Percentiles rank a stretch among this genome's conserved stretches.
Evolutionary conservation across 2,329 filamentous ascomycete genomes (phyloP).

Genomic region (Endocalyx cinctus): DNA sequence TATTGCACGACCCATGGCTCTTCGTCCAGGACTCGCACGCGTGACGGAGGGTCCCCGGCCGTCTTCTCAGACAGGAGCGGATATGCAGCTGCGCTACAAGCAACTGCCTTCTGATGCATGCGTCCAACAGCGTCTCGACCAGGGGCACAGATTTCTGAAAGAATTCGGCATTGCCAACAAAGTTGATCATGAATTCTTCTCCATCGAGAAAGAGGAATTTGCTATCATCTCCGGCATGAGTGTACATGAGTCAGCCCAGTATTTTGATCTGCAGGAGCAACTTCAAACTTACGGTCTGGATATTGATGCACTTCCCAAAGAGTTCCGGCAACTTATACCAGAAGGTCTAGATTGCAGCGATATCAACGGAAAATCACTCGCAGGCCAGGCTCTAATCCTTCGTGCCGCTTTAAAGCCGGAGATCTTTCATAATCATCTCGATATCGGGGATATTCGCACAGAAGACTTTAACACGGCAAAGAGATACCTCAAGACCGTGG

Average conservation of each 20-base stretch:
- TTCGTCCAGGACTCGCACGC: slow-evolving; percentile 27
- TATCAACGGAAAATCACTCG: slow-evolving; percentile 6
- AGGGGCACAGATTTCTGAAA: slow-evolving; percentile 26
- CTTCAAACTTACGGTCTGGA: slow-evolving; percentile 25
- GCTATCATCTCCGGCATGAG: slow-evolving; percentile 24
- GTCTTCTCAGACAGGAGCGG: slow-evolving; percentile 24
- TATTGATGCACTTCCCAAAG: slow-evolving; percentile 9
- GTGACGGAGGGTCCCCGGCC: slow-evolving; percentile 29
- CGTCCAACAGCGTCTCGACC: slow-evolving; percentile 29
- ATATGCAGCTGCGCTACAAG: slow-evolving; percentile 28
- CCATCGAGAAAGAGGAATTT: slow-evolving; percentile 13
- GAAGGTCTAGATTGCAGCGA: slow-evolving; percentile 4
- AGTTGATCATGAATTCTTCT: slow-evolving; percentile 19
- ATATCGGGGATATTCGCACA: too few species aligned
- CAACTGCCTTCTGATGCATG: slow-evolving; percentile 30
- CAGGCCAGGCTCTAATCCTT: slow-evolving; percentile 4
- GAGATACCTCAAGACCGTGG: too few species aligned
- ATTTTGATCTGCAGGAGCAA: slow-evolving; percentile 25
- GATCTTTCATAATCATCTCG: too few species aligned
- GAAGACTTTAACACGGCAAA: too few species aligned
- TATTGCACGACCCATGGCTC: slow-evolving; percentile 30
- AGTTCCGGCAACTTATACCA: slow-evolving; percentile 1
- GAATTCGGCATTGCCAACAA: slow-evolving; percentile 28
- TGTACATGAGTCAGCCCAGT: slow-evolving; percentile 17
- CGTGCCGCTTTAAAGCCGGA: slow-evolving; percentile 9